Percentiles rank a stretch among this genome's conserved stretches.
These are phyloP conservation scores for Neocatenulostroma microsporum DNA, from an alignment of 2,329 filamentous ascomycete species.

Conservation along the genomic window DNA sequence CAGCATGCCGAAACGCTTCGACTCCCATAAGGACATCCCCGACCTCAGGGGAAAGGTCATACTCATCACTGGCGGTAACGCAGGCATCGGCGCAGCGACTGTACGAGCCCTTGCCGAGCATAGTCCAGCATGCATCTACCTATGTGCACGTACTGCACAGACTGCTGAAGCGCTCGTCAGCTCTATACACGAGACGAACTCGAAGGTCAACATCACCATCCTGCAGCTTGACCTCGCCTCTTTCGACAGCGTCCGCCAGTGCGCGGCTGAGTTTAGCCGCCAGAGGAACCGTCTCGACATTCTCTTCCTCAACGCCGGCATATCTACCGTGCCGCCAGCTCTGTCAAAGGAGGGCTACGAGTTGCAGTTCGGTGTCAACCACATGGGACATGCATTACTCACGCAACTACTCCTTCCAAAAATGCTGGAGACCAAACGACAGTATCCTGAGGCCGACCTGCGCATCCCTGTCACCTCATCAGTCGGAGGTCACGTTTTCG, in stretches of 20 bases:
- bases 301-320: constrained; percentile 42
- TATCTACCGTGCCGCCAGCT: constrained; percentile 30
- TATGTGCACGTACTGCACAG: constrained; percentile 37
- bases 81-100: constrained; percentile 41
- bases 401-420: constrained; percentile 31
- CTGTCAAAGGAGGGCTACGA: constrained; percentile 44
- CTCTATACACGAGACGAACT: constrained; percentile 27
- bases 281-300: constrained; percentile 38
- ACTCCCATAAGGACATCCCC: constrained; percentile 26
- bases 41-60: constrained; percentile 27
- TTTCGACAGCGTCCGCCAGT: constrained; percentile 33
- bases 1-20: constrained; percentile 12
- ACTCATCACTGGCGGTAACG: constrained; percentile 28
- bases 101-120: constrained; percentile 37
- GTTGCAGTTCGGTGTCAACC: constrained; percentile 45
- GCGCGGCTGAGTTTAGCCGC: constrained; percentile 32
- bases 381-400: constrained; percentile 41
- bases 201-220: constrained; percentile 30
- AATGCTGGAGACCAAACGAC: constrained; percentile 35
- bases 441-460: constrained; percentile 32
- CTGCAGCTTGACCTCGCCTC: constrained; percentile 38
- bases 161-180: constrained; percentile 35
- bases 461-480: constrained; percentile 39
- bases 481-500: constrained; percentile 18
- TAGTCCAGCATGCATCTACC: constrained; percentile 38